Evolutionary conservation across 1,284 basidiomycete species (phyloP), one percentile per base, ranked within the genome.

Genomic region (Malassezia caprae): DNA sequence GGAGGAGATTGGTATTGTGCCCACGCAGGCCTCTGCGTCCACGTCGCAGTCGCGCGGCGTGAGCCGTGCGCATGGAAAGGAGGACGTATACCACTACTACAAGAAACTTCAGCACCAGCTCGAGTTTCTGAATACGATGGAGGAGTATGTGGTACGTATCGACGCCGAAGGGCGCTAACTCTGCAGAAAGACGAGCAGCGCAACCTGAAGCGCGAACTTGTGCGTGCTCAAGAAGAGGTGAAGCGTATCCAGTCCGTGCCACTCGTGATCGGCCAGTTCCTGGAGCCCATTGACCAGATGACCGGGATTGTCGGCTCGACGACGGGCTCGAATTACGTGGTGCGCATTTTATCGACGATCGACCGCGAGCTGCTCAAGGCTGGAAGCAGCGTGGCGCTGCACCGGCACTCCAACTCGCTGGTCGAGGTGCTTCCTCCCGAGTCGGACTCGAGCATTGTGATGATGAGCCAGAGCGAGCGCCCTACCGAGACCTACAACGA

Each of bases 171-270:
- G 12, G 8, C 39, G 39, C 51, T 47, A 11, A 53, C 42, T 8
- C 13, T 23, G 8, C 48, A 58, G 77, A 96, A 98, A 74, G 94
- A 99, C 68, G 94, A 99, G 77, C 93, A 96, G 72, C 87, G 88
- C 24, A 98, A 96, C 76, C 82, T 99, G 56, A 94, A 96, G 76
- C 85, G 93, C 56, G 94, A 99, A 78, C 85, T 98, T 56, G 87
- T 98, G 62, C 87, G 94, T 58, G 94, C 94, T 0, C 93, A 98
- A 72, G 94, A 99, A 77, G 94, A 99, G 79, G 94, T 99, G 68
- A 96, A 96, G 78, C 86, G 94, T 53, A 99, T 99, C 73, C 91
- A 99, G 78, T 90, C 88, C 46, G 94, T 98, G 3, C 94, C 94
- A 0, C 84, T 99, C n/a, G 94, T 99, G 69, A 99, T 99, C 68